Conservation (phyloP, 495 filamentous ascomycete species). For the Tuber calosporum region DNA sequence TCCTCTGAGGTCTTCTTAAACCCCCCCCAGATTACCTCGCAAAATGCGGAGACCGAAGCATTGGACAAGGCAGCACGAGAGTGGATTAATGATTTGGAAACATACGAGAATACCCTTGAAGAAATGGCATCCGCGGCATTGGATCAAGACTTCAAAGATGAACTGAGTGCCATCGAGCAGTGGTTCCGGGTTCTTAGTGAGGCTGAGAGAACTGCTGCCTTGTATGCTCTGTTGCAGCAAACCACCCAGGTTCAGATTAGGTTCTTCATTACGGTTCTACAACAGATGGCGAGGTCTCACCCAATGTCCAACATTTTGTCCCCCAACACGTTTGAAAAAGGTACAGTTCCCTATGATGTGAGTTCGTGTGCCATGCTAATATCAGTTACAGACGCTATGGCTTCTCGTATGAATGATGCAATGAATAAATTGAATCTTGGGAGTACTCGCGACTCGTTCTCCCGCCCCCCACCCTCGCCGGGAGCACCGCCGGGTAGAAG, state of each 20-base stretch:
- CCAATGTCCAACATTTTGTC: conserved; percentile 95
- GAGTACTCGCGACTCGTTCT: conserved; percentile 75
- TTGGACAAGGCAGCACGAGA: conserved; percentile 92
- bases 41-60: conserved; percentile 61
- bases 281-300: conserved; percentile 97
- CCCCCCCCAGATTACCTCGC: conserved; percentile 39
- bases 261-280: conserved; percentile 96
- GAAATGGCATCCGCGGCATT: conserved; percentile 97
- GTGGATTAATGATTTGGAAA: conserved; percentile 98
- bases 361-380: conserved; percentile 23
- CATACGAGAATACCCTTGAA: conserved; percentile 93
- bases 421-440: conserved; percentile 90
- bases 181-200: conserved; percentile 98
- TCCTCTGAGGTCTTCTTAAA: conserved; percentile 74
- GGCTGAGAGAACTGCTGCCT: conserved; percentile 86
- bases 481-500: conserved; percentile 77
- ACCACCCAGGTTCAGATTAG: conserved; percentile 98
- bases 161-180: conserved; percentile 96
- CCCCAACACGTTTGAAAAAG: conserved; percentile 95
- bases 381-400: conserved; percentile 74
- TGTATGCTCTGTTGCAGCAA: conserved; percentile 94
- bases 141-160: conserved; percentile 99
- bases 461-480: conserved; percentile 59
- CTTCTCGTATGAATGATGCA: conserved; percentile 90
- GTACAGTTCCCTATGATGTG: conserved; percentile 45